Percentiles rank a stretch among this genome's conserved stretches.
Conservation (phyloP, 768 basidiomycete genomes). For the Suillus brevipes region DNA sequence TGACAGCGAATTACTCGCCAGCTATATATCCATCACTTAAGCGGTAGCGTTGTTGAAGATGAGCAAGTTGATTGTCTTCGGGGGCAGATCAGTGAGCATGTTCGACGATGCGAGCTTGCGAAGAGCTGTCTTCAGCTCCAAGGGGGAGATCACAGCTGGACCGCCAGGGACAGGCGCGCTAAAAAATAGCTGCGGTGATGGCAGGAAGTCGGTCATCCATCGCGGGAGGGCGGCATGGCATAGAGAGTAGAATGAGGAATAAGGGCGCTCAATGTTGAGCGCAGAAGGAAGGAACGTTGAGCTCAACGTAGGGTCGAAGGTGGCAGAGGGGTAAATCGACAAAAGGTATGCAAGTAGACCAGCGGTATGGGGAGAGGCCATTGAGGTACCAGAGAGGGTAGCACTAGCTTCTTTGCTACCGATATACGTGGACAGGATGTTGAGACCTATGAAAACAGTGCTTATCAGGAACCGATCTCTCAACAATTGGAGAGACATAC, state of each 20-base stretch:
- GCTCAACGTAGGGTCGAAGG: constrained; percentile 56
- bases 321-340: constrained; percentile 74
- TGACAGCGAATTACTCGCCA: constrained; percentile 10
- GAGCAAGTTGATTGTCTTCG: constrained; percentile 65
- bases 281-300: constrained; percentile 38
- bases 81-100: constrained; percentile 47
- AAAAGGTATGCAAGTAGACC: constrained; percentile 92
- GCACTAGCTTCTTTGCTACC: constrained; percentile 59
- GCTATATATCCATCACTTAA: constrained; percentile 8
- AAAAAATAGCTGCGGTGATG: constrained; percentile 47
- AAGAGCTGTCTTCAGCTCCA: constrained; percentile 76
- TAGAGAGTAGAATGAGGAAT: constrained; percentile 52
- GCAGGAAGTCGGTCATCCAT: constrained; percentile 60
- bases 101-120: constrained; percentile 55
- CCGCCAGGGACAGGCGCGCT: constrained; percentile 44
- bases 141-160: constrained; percentile 55
- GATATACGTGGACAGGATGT: constrained; percentile 88
- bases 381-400: constrained; percentile 87
- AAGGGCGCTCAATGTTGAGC: constrained; percentile 34
- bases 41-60: constrained; percentile 79
- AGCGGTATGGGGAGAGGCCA: constrained; percentile 93
- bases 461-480: constrained; percentile 2
- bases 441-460: constrained; percentile 49
- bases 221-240: constrained; percentile 56
- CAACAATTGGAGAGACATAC: constrained; percentile 29